Conservation (phyloP, 1,139 yeast species). For the Candida anutae region DNA sequence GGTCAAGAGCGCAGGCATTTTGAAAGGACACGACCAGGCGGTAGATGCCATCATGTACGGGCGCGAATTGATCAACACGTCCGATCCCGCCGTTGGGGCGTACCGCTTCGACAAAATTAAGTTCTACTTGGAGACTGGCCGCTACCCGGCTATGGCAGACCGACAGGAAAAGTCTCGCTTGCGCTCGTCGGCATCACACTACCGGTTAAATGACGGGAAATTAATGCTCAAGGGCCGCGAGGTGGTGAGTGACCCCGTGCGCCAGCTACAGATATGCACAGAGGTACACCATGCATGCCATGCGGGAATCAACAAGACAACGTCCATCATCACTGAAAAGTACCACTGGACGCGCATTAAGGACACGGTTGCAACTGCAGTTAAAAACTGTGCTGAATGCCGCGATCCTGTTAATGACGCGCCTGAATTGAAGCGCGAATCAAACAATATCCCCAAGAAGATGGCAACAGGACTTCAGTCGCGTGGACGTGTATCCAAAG, state of each 20-base stretch:
- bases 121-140: slow-evolving; percentile 74
- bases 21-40: slow-evolving; percentile 76
- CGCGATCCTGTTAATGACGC: slow-evolving; percentile 35
- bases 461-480: slow-evolving; percentile 3
- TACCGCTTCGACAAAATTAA: slow-evolving; percentile 71
- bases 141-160: slow-evolving; percentile 77
- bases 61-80: slow-evolving; percentile 41
- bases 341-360: slow-evolving; percentile 92
- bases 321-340: slow-evolving; percentile 65
- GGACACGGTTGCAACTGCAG: slow-evolving; percentile 76
- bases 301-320: slow-evolving; percentile 87
- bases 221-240: slow-evolving; percentile 73
- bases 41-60: slow-evolving; percentile 76
- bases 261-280: slow-evolving; percentile 70
- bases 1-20: slow-evolving; percentile 75
- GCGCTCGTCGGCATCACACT: slow-evolving; percentile 76
- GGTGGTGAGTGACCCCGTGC: slow-evolving; percentile 67
- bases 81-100: slow-evolving; percentile 47
- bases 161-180: slow-evolving; percentile 80
- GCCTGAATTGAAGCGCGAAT: slow-evolving; percentile 18
- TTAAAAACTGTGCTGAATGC: slow-evolving; percentile 71
- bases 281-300: slow-evolving; percentile 63
- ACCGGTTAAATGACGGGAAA: slow-evolving; percentile 62
- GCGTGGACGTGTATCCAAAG: slow-evolving; percentile 2
- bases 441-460: slow-evolving; percentile 14